Evolutionary conservation across 148 eudicot species (phyloP).

Genomic region (Gaultheria prostrata): DNA sequence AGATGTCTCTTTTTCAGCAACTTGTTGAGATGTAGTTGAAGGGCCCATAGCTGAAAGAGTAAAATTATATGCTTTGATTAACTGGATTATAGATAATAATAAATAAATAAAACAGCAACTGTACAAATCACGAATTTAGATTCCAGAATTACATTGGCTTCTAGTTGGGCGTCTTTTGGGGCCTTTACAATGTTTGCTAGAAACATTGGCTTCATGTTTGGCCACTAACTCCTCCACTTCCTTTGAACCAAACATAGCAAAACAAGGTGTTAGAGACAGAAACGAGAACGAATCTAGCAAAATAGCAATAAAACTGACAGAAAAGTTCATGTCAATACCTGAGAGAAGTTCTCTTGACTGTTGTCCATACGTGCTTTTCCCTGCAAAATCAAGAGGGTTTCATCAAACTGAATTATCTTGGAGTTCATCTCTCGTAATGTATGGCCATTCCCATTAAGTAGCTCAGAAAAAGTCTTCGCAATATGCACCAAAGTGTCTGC

Average conservation of each 20-base stretch:
- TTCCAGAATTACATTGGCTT: slow-evolving; percentile 39
- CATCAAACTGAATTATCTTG: neutral
- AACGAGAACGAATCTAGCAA: neutral
- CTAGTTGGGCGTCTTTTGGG: slow-evolving; percentile 29
- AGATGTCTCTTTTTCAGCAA: slow-evolving; percentile 39
- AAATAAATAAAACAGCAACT: neutral
- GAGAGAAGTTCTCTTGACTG: slow-evolving; percentile 12
- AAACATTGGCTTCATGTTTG: slow-evolving; percentile 9
- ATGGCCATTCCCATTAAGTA: neutral
- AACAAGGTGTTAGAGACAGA: neutral
- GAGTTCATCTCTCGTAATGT: neutral
- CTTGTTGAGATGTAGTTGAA: slow-evolving; percentile 27
- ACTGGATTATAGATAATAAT: neutral
- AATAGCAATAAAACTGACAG: neutral
- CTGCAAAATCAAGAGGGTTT: slow-evolving; percentile 23
- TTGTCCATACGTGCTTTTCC: slow-evolving; percentile 12
- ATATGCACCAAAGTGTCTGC: neutral
- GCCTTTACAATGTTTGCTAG: slow-evolving; percentile 11
- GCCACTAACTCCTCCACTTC: slow-evolving; percentile 10
- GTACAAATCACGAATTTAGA: neutral
- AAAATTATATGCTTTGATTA: neutral
- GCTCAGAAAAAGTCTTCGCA: neutral
- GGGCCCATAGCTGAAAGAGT: slow-evolving; percentile 41
- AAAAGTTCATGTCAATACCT: slow-evolving; percentile 15
- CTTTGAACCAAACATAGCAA: slow-evolving; percentile 12